phyloP scores from a whole-genome alignment of 257 asterid genomes.

The Paulownia fortunei region DNA sequence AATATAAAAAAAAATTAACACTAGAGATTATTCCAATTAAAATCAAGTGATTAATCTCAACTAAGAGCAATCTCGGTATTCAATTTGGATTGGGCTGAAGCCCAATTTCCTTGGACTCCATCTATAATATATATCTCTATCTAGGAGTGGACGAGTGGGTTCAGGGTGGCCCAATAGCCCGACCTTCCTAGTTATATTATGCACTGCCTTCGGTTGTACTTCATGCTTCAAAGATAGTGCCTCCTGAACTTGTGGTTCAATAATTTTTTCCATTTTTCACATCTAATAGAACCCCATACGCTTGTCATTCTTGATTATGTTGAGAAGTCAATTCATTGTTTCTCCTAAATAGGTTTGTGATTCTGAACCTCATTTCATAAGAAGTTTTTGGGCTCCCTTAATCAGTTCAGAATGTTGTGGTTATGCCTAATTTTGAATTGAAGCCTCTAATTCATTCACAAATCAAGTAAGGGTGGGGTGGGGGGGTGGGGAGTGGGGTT shows the following conservation, averaged over 20 bases:
- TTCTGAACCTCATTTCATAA: too few relatives aligned
- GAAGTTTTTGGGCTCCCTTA: not conserved
- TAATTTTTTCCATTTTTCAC: not conserved
- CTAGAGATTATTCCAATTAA: too few relatives aligned
- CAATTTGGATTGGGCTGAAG: not conserved
- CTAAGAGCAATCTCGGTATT: too few relatives aligned
- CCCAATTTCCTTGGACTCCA: not conserved
- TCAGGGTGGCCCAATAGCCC: not conserved
- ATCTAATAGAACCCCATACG: not conserved
- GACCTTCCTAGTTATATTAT: not conserved
- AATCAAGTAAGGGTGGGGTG: too few relatives aligned
- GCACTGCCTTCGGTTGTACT: not conserved
- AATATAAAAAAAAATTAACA: too few relatives aligned
- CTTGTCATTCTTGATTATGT: not conserved
- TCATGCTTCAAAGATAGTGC: not conserved
- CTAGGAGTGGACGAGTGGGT: not conserved
- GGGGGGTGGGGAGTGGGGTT: too few relatives aligned
- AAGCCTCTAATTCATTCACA: not conserved
- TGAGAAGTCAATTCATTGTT: not conserved
- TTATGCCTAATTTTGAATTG: not conserved
- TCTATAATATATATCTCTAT: not conserved
- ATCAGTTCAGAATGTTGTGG: not conserved
- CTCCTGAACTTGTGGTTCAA: not conserved
- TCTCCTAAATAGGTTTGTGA: too few relatives aligned
- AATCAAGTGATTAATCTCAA: too few relatives aligned